Conservation (phyloP, 2,329 filamentous ascomycete genomes). For the Paecilomyces sp. region DNA sequence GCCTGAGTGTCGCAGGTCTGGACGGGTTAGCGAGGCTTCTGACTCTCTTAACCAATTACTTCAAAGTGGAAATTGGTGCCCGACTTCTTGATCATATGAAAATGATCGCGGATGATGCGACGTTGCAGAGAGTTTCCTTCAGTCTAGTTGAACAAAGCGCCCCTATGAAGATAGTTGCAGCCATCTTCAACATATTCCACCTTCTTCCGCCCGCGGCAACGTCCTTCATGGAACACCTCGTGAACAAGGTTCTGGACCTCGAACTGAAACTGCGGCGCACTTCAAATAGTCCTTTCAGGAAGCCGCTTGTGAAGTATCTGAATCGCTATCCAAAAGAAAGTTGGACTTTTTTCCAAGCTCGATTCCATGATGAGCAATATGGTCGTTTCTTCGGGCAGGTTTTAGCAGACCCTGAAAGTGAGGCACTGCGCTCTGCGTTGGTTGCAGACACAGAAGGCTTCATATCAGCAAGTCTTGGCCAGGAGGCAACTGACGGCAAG, state of each 20-base stretch:
- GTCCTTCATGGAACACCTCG: constrained; percentile 81
- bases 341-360: constrained; percentile 70
- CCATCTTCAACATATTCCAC: constrained; percentile 95
- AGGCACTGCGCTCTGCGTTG: constrained; percentile 65
- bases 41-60: constrained; percentile 92
- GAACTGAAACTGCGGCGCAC: constrained; percentile 81
- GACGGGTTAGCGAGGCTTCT: constrained; percentile 86
- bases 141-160: constrained; percentile 87
- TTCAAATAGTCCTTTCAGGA: constrained; percentile 82
- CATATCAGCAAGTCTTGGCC: constrained; percentile 56
- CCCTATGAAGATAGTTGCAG: constrained; percentile 89
- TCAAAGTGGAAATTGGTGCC: constrained; percentile 95
- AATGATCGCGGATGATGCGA: constrained; percentile 71
- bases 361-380: constrained; percentile 76
- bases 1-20: constrained; percentile 78
- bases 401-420: constrained; percentile 67
- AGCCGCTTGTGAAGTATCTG: constrained; percentile 84
- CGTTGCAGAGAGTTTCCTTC: constrained; percentile 86
- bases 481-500: constrained; percentile 58
- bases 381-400: constrained; percentile 89
- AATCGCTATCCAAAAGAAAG: constrained; percentile 88
- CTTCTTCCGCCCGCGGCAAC: constrained; percentile 86
- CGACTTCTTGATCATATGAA: constrained; percentile 92
- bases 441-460: constrained; percentile 67
- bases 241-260: constrained; percentile 82